Conservation (phyloP, 257 asterid genomes). For the Henckelia pumila region DNA sequence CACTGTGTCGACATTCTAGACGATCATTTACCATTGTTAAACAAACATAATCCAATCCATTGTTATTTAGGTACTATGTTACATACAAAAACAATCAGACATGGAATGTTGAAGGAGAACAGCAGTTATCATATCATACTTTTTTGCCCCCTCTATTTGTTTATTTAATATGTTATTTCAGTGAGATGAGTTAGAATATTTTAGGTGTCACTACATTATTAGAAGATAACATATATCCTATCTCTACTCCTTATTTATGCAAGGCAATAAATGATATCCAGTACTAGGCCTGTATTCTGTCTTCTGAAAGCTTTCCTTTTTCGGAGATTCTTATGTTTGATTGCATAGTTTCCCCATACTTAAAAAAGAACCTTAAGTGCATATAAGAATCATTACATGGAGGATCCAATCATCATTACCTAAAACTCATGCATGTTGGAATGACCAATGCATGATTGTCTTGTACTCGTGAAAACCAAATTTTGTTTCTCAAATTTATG, state of each 20-base stretch:
- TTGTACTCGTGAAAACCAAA: not conserved
- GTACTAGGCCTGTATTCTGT: conserved; percentile 29
- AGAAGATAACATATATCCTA: conserved; percentile 18
- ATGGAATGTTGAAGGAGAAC: not conserved
- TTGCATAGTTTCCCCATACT: conserved; percentile 8
- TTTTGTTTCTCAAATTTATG: not conserved
- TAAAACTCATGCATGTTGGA: conserved; percentile 20
- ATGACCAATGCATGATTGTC: conserved; percentile 21
- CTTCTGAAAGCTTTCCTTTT: conserved; percentile 20
- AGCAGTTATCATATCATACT: too few species aligned
- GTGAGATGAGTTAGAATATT: too few species aligned
- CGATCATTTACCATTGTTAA: not conserved
- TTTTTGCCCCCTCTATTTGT: too few species aligned
- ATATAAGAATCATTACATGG: conserved; percentile 23
- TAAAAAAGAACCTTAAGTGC: conserved; percentile 23
- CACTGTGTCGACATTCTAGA: not conserved
- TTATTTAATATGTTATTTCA: too few species aligned
- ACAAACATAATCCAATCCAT: too few species aligned
- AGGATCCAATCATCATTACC: conserved; percentile 35
- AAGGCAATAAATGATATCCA: not conserved
- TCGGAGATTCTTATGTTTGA: conserved; percentile 25
- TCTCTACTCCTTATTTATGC: conserved; percentile 29
- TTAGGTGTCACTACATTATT: not conserved
- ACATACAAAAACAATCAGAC: not conserved
- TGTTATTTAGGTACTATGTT: not conserved